Percentiles rank a stretch among this genome's conserved stretches.
Conservation (phyloP, 164 flowering plant species). For the Macadamia tetraphylla region DNA sequence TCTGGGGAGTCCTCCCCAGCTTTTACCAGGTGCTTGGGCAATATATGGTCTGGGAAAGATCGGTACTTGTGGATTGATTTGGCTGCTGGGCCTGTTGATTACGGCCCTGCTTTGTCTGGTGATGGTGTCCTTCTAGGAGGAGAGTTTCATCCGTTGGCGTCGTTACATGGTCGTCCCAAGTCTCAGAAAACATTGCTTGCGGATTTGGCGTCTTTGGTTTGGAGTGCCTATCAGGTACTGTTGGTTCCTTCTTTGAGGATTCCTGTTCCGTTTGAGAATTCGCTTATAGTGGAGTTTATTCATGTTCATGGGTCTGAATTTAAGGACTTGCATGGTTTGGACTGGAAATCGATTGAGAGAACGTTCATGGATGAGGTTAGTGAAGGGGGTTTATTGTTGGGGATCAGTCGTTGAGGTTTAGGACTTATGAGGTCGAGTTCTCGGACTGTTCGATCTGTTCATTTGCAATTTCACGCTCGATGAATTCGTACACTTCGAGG, state of each 20-base stretch:
- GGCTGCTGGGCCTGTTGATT: constrained; percentile 88
- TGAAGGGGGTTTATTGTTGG: constrained; percentile 56
- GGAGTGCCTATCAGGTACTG: constrained; percentile 88
- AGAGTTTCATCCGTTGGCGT: constrained; percentile 81
- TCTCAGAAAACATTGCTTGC: constrained; percentile 70
- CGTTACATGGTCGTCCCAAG: constrained; percentile 74
- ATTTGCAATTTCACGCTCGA: constrained; percentile 61
- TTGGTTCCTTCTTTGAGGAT: constrained; percentile 86
- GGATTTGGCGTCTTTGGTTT: constrained; percentile 75
- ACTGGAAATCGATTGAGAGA: constrained; percentile 67
- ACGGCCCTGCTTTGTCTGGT: constrained; percentile 86
- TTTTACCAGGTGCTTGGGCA: constrained; percentile 59
- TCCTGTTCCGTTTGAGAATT: constrained; percentile 68
- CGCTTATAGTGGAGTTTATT: constrained; percentile 69
- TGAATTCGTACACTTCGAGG: constrained; percentile 82
- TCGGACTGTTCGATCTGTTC: constrained; percentile 70
- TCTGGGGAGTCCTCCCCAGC: constrained; percentile 57
- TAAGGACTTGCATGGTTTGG: constrained; percentile 56
- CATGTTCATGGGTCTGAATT: constrained; percentile 50
- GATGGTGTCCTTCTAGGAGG: constrained; percentile 83
- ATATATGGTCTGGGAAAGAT: constrained; percentile 70
- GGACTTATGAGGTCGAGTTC: constrained; percentile 47
- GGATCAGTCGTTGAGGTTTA: constrained; percentile 66
- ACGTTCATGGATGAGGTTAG: constrained; percentile 70
- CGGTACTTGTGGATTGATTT: constrained; percentile 89